Evolutionary conservation across 176 grass and related monocot species (phyloP), one percentile per base, ranked within the genome.

Genomic region (Rhynchospora pubera): DNA sequence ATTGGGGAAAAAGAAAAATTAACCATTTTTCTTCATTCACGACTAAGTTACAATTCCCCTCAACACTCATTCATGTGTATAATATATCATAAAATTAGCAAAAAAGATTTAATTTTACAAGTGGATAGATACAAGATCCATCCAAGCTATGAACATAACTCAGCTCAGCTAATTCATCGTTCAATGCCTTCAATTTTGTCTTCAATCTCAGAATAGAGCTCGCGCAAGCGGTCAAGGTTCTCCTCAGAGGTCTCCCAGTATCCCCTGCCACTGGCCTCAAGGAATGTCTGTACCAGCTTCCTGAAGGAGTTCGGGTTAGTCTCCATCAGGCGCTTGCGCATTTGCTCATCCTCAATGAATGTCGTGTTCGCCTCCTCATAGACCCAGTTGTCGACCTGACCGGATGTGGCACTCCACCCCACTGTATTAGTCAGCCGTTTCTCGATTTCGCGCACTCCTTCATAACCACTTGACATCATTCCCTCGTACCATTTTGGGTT

Each of bases 401-500:
- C 92, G 1, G 96, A 99, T 11, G 92, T 99, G 30, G 96, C 96
- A 53, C 96, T 99, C 96, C 96, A 99, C 9, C 96, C 96, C 23
- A 99, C 96, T 8, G 96, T 99, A 65, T 99, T 99, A 0, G 96
- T 99, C 63, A 99, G 87, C 57, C 96, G 83, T 82, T 99, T 99
- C 90, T 99, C 96, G 39, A 99, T 99, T 84, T 99, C 96, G 2
- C 96, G 55, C 2, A 93, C 96, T 12, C 96, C 96, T 59, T 99
- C 96, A 11, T 99, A 99, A 1, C 96, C 96, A n/a, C 91, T 95
- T 39, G 67, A 84, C 96, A 99, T 93, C 96, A 99, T 99, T 48
- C 96, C 96, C 87, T 99, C 96, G 16, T 95, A 99, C 96, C 96
- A 99, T 80, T 91, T 99, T 28, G 96, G 96, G 92, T 99, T 99